Evolutionary conservation across 1,284 basidiomycete species (phyloP), one percentile per base, ranked within the genome.

Genomic region (Paramarasmius palmivorus): DNA sequence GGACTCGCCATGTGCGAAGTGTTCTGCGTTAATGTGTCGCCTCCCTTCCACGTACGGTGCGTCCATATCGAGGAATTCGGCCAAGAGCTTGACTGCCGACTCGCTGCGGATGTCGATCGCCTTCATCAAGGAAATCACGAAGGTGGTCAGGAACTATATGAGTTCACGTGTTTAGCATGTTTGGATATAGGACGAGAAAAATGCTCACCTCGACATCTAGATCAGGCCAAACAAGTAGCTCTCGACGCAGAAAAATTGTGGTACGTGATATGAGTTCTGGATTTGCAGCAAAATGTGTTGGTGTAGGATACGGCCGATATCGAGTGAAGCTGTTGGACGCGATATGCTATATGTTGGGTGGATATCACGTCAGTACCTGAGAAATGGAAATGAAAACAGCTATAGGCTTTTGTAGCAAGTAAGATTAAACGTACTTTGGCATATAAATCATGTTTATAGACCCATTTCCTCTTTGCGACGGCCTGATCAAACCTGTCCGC

Each of bases 101-200:
- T 95, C 90, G 9, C 92, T 90, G 40, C 93, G 89, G 54, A 95
- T 88, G 69, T 95, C 93, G 53, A 95, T 83, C 1, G 89, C 79
- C 68, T 92, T 90, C 82, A 95, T 90, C 59, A 95, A 75, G 1
- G 90, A 90, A 52, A 94, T 73, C 19, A 86, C 88, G 70, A 94
- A 92, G 1, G 84, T 88, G 10, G 86, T 88, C 58, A 90, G 73
- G 67, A 89, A 89, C 84, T 88, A 54, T 10, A 45, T 19, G 39
- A 52, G 34, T 32, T 54, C 19, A 52, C 20, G 14, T n/a, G 41
- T 47, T 61, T 45, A 63, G 45, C 14, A 42, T 45, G 49, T 38
- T 52, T 32, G 35, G 29, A 15, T 12, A 37, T 40, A 39, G 41
- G 36, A 48, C 15, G 29, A 8, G 38, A 35, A 22, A 38, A 44